Evolutionary conservation across 2,329 filamentous ascomycete genomes (phyloP).

Genomic region (Dothistroma pini): DNA sequence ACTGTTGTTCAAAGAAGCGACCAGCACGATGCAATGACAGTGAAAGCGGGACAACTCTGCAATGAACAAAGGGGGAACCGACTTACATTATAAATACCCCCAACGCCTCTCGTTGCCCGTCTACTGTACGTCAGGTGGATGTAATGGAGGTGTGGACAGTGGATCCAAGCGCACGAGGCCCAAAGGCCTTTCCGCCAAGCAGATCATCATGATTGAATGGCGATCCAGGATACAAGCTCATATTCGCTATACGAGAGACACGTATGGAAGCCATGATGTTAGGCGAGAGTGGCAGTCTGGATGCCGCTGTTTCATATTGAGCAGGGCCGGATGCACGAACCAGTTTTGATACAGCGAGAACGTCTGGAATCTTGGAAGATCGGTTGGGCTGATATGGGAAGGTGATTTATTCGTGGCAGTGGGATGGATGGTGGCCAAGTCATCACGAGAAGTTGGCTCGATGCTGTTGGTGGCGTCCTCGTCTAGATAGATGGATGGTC

Average conservation of each 20-base stretch:
- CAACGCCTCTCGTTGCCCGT: neutral
- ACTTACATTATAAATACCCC: neutral
- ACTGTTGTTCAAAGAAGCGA: neutral
- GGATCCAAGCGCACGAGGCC: neutral
- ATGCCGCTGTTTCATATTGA: conserved; percentile 2
- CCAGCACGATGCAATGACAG: neutral
- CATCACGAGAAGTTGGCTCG: no score
- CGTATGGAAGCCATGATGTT: neutral
- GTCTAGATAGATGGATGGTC: no score
- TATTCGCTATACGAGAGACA: neutral
- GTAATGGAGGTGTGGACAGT: neutral
- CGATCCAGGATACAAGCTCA: neutral
- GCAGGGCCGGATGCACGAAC: neutral
- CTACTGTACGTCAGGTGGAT: neutral
- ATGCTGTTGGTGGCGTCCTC: no score
- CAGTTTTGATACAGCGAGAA: neutral
- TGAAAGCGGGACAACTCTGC: neutral
- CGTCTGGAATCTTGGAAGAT: neutral
- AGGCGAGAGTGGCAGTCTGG: neutral
- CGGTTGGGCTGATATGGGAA: neutral
- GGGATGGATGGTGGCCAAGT: neutral
- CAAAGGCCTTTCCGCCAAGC: neutral
- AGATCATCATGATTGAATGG: neutral
- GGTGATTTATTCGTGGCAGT: neutral
- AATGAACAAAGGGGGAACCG: neutral